Conservation (phyloP, 257 asterid genomes). For the Leptodermis oblonga region DNA sequence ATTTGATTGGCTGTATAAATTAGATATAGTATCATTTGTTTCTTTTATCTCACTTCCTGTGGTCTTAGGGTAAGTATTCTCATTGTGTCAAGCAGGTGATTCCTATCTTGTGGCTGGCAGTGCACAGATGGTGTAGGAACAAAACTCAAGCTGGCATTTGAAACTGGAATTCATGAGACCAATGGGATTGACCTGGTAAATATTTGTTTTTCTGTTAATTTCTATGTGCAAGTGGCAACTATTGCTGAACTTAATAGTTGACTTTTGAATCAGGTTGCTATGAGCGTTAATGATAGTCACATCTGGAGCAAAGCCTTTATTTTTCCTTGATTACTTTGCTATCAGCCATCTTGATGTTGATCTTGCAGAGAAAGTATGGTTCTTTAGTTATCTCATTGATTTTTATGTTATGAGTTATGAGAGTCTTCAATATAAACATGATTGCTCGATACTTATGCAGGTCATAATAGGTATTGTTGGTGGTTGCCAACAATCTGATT, state of each 20-base stretch:
- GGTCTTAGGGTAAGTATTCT: not conserved
- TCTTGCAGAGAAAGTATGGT: constrained; percentile 85
- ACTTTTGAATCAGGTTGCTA: constrained; percentile 67
- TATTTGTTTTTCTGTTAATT: not conserved
- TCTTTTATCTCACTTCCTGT: not conserved
- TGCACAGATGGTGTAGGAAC: constrained; percentile 99
- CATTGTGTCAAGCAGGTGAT: constrained; percentile 49
- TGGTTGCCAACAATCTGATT: constrained; percentile 88
- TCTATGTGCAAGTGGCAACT: not conserved
- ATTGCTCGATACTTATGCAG: constrained; percentile 34
- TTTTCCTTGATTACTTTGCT: constrained; percentile 95
- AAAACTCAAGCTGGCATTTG: constrained; percentile 90
- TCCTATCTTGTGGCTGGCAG: constrained; percentile 92
- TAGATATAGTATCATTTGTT: not conserved
- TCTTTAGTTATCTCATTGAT: not conserved
- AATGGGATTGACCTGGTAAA: constrained; percentile 94
- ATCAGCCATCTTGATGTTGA: constrained; percentile 88
- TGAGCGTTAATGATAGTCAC: constrained; percentile 99
- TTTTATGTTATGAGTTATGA: not conserved
- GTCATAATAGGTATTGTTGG: constrained; percentile 89
- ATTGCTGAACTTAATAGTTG: constrained; percentile 11
- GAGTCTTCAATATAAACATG: not conserved
- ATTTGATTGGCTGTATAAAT: not conserved
- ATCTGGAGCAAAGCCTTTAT: constrained; percentile 95
- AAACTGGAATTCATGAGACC: constrained; percentile 90